Conservation (phyloP, 2,329 filamentous ascomycete genomes). For the Aspergillus hiratsukae region DNA sequence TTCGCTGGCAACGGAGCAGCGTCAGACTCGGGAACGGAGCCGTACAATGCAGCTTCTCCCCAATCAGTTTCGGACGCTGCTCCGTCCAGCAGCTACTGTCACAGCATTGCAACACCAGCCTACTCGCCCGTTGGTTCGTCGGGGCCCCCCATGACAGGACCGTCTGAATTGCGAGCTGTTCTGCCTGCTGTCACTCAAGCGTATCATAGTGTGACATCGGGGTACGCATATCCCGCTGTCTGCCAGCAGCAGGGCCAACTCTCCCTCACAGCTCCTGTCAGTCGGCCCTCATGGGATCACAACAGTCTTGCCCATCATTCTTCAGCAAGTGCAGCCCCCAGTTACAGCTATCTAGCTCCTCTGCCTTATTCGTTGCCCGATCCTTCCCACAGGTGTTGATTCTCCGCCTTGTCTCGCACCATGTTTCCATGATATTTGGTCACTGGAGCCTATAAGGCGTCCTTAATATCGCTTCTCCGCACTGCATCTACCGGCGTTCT, state of each 20-base stretch:
- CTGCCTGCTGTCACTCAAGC: slow-evolving; percentile 28
- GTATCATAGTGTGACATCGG: slow-evolving; percentile 26
- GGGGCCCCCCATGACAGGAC: slow-evolving; percentile 25
- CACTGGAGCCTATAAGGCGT: not conserved
- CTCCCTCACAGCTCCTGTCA: slow-evolving; percentile 27
- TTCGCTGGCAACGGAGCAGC: slow-evolving; percentile 39
- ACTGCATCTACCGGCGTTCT: slow-evolving; percentile 14
- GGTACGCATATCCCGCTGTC: slow-evolving; percentile 30
- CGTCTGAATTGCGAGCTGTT: slow-evolving; percentile 36
- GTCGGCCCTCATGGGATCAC: slow-evolving; percentile 37
- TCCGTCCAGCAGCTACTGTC: slow-evolving; percentile 41
- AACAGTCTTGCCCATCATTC: slow-evolving; percentile 25
- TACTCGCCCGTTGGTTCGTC: slow-evolving; percentile 38
- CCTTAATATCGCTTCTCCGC: not conserved
- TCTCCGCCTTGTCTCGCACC: not conserved
- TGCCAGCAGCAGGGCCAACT: slow-evolving; percentile 27
- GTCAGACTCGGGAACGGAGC: slow-evolving; percentile 47
- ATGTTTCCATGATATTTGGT: slow-evolving; percentile 1
- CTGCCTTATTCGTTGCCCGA: slow-evolving; percentile 31
- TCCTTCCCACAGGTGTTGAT: slow-evolving; percentile 21
- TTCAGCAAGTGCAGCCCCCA: slow-evolving; percentile 24
- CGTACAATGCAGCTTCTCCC: slow-evolving; percentile 45
- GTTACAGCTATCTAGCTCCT: slow-evolving; percentile 32
- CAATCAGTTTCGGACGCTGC: slow-evolving; percentile 45
- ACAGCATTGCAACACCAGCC: slow-evolving; percentile 39